Evolutionary conservation across 1,284 basidiomycete species (phyloP).

Genomic region (Apiotrichum gracile): DNA sequence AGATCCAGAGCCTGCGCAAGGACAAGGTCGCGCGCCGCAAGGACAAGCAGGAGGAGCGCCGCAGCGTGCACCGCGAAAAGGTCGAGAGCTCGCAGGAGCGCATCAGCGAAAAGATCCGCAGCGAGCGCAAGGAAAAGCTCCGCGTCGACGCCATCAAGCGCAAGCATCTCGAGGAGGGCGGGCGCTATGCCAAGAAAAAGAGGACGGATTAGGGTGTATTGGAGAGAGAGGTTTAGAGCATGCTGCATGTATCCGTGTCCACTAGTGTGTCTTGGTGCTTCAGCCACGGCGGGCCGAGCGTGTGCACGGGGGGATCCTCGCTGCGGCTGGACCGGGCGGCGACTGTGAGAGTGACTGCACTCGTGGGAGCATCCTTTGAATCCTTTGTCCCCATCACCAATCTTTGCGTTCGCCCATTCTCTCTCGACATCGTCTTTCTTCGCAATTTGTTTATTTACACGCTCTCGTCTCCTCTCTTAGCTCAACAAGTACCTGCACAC

Average conservation of each 20-base stretch:
- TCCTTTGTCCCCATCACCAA: too few relatives aligned
- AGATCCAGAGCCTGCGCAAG: constrained; percentile 86
- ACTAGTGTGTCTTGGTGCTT: too few relatives aligned
- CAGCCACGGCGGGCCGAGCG: too few relatives aligned
- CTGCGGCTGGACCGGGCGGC: too few relatives aligned
- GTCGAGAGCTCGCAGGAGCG: constrained; percentile 70
- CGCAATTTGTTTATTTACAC: too few relatives aligned
- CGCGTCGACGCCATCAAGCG: constrained; percentile 43
- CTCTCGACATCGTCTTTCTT: too few relatives aligned
- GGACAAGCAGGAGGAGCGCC: constrained; percentile 69
- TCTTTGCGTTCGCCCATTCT: too few relatives aligned
- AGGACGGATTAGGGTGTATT: neutral
- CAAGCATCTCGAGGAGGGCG: constrained; percentile 32
- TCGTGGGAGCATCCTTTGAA: too few relatives aligned
- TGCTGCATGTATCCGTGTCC: neutral
- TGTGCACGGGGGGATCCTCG: too few relatives aligned
- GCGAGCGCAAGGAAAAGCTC: constrained; percentile 61
- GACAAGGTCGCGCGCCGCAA: constrained; percentile 71
- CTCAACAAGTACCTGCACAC: too few relatives aligned
- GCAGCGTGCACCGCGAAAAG: constrained; percentile 41
- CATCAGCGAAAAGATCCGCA: constrained; percentile 69
- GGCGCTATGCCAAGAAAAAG: constrained; percentile 4
- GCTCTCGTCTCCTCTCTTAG: too few relatives aligned
- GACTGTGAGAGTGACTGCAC: too few relatives aligned
- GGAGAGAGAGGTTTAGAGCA: neutral